Conservation (phyloP, 2,329 filamentous ascomycete species). For the Aspergillus piperis region DNA sequence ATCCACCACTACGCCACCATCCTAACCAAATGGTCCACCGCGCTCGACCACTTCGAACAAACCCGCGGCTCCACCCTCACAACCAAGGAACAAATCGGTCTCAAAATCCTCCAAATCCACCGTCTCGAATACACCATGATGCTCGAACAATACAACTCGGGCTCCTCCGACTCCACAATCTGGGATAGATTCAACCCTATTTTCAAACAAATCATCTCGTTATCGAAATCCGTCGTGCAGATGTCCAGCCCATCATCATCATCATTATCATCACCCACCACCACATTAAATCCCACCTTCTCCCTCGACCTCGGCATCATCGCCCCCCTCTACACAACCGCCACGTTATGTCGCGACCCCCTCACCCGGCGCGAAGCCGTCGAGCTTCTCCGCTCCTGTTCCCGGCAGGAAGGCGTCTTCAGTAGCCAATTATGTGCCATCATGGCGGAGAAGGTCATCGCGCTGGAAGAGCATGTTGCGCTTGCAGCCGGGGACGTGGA, state of each 20-base stretch:
- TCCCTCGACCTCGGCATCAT: slow-evolving; percentile 34
- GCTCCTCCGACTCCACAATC: slow-evolving; percentile 16
- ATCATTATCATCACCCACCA: not conserved
- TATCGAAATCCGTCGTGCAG: slow-evolving; percentile 28
- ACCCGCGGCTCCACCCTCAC: slow-evolving; percentile 2
- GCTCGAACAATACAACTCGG: slow-evolving; percentile 13
- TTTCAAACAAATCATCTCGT: slow-evolving; percentile 28
- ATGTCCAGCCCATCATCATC: not conserved
- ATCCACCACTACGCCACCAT: not conserved
- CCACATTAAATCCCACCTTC: slow-evolving; percentile 15
- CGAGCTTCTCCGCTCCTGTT: slow-evolving; percentile 23
- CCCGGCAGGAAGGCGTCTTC: slow-evolving; percentile 26
- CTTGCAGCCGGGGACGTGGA: not conserved
- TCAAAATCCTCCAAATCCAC: slow-evolving; percentile 11
- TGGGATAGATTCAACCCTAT: slow-evolving; percentile 27
- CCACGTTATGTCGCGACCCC: slow-evolving; percentile 34
- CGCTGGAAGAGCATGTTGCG: slow-evolving; percentile 23
- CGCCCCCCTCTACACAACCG: slow-evolving; percentile 27
- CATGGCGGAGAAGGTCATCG: slow-evolving; percentile 24
- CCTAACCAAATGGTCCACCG: not conserved
- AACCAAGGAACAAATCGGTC: slow-evolving; percentile 4
- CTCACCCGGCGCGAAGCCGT: slow-evolving; percentile 30
- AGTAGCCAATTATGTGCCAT: slow-evolving; percentile 23
- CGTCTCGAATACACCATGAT: slow-evolving; percentile 6
- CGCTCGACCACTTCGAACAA: slow-evolving; percentile 8